These are phyloP conservation scores for Erythrophleum ivorense DNA, from an alignment of 331 rosid genomes.

Conservation along the genomic window DNA sequence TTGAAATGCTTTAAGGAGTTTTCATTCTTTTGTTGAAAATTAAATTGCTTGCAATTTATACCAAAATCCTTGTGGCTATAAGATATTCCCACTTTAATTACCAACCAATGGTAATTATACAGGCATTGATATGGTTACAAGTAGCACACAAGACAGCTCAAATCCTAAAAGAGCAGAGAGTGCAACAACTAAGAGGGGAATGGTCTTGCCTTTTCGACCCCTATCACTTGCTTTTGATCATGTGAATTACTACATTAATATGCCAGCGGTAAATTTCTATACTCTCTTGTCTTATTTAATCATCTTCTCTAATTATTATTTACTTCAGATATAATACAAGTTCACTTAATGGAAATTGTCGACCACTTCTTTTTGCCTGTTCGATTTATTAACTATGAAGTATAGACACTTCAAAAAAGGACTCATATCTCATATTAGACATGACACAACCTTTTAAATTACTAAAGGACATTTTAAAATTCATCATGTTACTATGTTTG, in stretches of 20 bases:
- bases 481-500: neutral
- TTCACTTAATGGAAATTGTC: no score
- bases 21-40: neutral
- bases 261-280: slow-evolving; percentile 66
- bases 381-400: neutral
- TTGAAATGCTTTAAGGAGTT: neutral
- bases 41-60: neutral
- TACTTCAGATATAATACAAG: neutral
- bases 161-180: slow-evolving; percentile 30
- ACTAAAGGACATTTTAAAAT: neutral
- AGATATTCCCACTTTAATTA: slow-evolving; percentile 25
- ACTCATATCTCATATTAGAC: neutral
- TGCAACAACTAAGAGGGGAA: slow-evolving; percentile 49
- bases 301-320: slow-evolving; percentile 29
- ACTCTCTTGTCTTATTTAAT: slow-evolving; percentile 32
- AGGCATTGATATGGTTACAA: slow-evolving; percentile 43
- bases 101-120: slow-evolving; percentile 34
- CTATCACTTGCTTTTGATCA: slow-evolving; percentile 66
- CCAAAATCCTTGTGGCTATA: neutral
- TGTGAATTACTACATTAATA: slow-evolving; percentile 69
- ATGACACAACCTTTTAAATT: neutral
- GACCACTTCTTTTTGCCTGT: slow-evolving; percentile 9
- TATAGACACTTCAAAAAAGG: neutral
- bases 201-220: slow-evolving; percentile 71
- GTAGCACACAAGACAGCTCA: slow-evolving; percentile 41